Evolutionary conservation across 192 early-diverging fungal species (phyloP), one percentile per base, ranked within the genome.

Genomic region (Neocallimastix lanati): DNA sequence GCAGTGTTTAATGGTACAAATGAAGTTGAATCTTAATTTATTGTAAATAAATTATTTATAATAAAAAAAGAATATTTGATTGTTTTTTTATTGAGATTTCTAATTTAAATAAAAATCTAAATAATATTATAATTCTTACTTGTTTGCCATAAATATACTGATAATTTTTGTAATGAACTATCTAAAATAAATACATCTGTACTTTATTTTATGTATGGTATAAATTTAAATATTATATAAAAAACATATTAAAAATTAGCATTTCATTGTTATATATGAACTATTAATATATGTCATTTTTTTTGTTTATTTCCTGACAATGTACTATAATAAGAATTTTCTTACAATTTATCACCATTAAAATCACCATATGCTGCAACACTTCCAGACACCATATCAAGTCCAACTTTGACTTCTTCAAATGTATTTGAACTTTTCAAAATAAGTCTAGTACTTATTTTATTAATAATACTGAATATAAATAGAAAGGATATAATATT

Each of bases 301-400:
- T n/a, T n/a, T n/a, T n/a, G n/a, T n/a, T n/a, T n/a, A n/a, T n/a
- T n/a, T n/a, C n/a, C n/a, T n/a, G n/a, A n/a, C n/a, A n/a, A n/a
- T n/a, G n/a, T n/a, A n/a, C n/a, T n/a, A n/a, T n/a, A n/a, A n/a
- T n/a, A n/a, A n/a, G n/a, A n/a, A n/a, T 12, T 25, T 28, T 36
- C 82, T 80, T 85, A 92, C 86, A 85, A 90, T 83, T 94, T 94
- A 83, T 93, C 93, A 18, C 88, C 88, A 84, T 94, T 93, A 30
- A 94, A 93, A 83, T 96, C 95, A 12, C 89, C 94, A 87, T 95
- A 95, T 4, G 94, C 95, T 35, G 89, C 90, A 14, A 94, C 90
- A 13, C 91, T 90, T 28, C 93, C 94, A 29, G 89, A 85, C 35
- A 94, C 81, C n/a, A 86, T 83, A 36, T 87, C 85, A 1, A 96